Evolutionary conservation across 768 basidiomycete genomes (phyloP).

Genomic region (Russula virescens): DNA sequence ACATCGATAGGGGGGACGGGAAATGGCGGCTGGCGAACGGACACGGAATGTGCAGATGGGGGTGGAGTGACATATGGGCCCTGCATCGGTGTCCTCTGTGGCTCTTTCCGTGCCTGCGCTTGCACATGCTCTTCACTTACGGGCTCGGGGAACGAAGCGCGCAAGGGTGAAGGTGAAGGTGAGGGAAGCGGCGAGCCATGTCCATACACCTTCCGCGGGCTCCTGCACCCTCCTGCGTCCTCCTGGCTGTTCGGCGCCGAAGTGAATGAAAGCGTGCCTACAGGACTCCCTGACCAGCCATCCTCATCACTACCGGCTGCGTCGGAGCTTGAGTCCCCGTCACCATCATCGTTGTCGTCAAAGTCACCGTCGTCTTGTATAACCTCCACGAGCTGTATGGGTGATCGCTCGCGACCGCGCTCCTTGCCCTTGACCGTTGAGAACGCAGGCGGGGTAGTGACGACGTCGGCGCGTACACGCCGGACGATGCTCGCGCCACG

Average conservation of each 20-base stretch:
- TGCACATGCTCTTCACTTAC: neutral
- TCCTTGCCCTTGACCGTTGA: constrained; percentile 11
- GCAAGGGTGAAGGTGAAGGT: constrained; percentile 14
- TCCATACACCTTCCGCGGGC: constrained; percentile 2
- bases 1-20: constrained; percentile 1
- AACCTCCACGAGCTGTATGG: neutral
- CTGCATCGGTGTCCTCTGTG: neutral
- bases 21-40: neutral
- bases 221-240: constrained; percentile 11
- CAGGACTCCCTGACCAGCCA: constrained; percentile 4
- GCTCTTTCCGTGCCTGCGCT: neutral
- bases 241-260: constrained; percentile 23
- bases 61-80: constrained; percentile 1
- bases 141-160: constrained; percentile 11
- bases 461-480: constrained; percentile 21
- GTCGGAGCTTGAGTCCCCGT: constrained; percentile 15
- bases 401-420: neutral
- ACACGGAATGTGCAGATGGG: neutral
- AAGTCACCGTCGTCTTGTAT: constrained; percentile 11
- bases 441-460: neutral
- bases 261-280: constrained; percentile 16
- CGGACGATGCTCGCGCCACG: constrained; percentile 24
- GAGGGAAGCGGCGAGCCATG: constrained; percentile 3
- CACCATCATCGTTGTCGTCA: neutral
- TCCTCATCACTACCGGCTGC: constrained; percentile 5